Evolutionary conservation across 495 filamentous ascomycete genomes (phyloP).

Genomic region (Neurospora hispaniola): DNA sequence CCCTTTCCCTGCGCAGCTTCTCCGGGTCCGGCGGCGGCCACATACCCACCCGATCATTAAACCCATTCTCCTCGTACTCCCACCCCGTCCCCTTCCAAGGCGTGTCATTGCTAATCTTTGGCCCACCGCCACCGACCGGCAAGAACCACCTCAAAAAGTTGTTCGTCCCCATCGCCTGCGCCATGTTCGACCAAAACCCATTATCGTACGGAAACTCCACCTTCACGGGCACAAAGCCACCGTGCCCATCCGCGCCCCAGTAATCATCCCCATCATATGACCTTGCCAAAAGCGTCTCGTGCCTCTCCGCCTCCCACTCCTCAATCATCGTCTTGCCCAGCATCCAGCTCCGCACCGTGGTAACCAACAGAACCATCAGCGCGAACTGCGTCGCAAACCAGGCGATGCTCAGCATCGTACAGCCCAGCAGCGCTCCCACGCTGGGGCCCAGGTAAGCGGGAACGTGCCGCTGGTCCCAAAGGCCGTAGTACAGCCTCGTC

Average conservation of each 20-base stretch:
- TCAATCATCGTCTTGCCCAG: conserved; percentile 73
- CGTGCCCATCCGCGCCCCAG: conserved; percentile 26
- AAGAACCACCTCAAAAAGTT: conserved; percentile 64
- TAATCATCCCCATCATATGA: conserved; percentile 38
- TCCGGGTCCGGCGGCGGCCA: conserved; percentile 94
- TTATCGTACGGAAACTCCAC: conserved; percentile 91
- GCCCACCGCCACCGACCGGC: conserved; percentile 32
- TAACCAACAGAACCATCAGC: conserved; percentile 52
- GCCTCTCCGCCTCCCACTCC: conserved; percentile 83
- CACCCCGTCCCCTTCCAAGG: conserved; percentile 37
- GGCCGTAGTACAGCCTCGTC: conserved; percentile 41
- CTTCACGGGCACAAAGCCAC: conserved; percentile 39
- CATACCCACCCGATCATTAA: conserved; percentile 55
- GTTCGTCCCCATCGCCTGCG: conserved; percentile 75
- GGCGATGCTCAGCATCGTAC: conserved; percentile 53
- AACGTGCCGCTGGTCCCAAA: conserved; percentile 58
- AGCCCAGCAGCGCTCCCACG: conserved; percentile 46
- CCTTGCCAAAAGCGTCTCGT: conserved; percentile 62
- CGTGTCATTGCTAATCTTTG: conserved; percentile 15
- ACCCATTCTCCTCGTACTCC: conserved; percentile 71
- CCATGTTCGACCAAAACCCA: conserved; percentile 75
- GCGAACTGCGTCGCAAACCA: conserved; percentile 55
- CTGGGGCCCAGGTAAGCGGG: conserved; percentile 78
- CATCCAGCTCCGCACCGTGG: conserved; percentile 28
- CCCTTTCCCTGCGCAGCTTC: conserved; percentile 43